Base-by-base conservation (phyloP, 495 filamentous ascomycete species). In the Aspergillus indologenus region DNA sequence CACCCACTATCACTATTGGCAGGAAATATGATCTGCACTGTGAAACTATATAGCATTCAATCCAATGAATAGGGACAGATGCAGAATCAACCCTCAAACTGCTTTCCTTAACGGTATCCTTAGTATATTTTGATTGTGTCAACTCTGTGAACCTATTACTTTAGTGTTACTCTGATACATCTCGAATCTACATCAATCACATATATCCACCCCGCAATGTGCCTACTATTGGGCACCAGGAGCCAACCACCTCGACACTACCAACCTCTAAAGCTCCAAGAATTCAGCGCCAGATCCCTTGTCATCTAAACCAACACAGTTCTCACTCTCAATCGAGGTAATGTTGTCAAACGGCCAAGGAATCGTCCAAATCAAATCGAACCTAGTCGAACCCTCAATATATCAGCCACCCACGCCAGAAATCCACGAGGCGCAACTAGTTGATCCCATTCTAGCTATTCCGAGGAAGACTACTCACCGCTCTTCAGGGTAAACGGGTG, bases 291-390 rank as follows among this genome's bases (percentile, higher is more conserved):
- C 34, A 11, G 34, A 40, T 15, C 5, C 34, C 12, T 11, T 15
- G 12, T 40, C 48, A 61, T 82, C 79, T 45, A 83, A 56, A 0
- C 70, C 75, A 29, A 77, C 71, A 57, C 79, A 82, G 8, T 66
- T 57, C 63, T 82, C 78, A 12, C 70, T 73, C 17, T 61, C 63
- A 15, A 69, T 56, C 15, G 61, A 51, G 0, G 74, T 78, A 43
- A 82, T 67, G 14, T 68, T 65, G 23, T 61, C 57, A 61, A 77
- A 81, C 6, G 73, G 70, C 18, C 59, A 70, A 0, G 74, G 75
- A 55, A 76, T 70, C 0, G 75, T 81, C 79, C 79, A 82, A 51
- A 82, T 78, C 18, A 82, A 43, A 51, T 82, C 72, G 48, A 69
- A 81, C 24, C 72, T 75, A 65, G 20, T 19, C 6, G 29, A 54